Base-by-base conservation (phyloP, 2,329 filamentous ascomycete species). In the Xylariomycetidae sp. region DNA sequence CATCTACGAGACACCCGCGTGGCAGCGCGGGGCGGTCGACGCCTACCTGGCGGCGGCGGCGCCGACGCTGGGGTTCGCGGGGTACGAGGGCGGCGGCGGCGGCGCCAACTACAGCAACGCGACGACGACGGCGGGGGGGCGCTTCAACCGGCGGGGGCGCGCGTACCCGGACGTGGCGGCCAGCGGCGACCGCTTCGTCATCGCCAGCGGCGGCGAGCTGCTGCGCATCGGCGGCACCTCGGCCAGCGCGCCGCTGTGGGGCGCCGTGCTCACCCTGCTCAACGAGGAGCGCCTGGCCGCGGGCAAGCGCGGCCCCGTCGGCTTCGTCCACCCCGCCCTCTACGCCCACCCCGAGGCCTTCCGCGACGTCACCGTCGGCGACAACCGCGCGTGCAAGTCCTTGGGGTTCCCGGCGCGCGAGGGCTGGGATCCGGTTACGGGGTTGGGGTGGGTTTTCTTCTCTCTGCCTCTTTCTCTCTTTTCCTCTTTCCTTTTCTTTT, bases 241-340 rank as follows among this genome's bases (percentile, higher is more conserved):
- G 31, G 67, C 70, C 6, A 63, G 63, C 3, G 50, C 65, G 19
- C 72, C 72, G 1, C 63, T 69, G 1, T 65, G 67, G 42, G 68
- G 62, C 0, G 53, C 63, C 0, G n/a, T 54, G n/a, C 46, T 75
- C 18, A 73, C 65, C 1, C 46, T 70, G 42, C 56, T 73, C 22
- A 72, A 72, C 39, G 70, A 73, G 47, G 66, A 66, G 46, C 53
- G 69, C 15, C 45, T 72, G 16, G 58, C 58, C 6, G 55, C 48
- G 1, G 63, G 62, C 2, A 72, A 71, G 51, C 50, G 56, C 5
- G n/a, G n/a, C n/a, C 53, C 67, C 0, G 59, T 75, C 9, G 71
- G 70, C 1, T 74, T 74, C 42, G 50, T 74, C 14, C 69, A 74
- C 31, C 69, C 64, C 1, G 61, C 64, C 25, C 46, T 74, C 7